Percentiles rank a stretch among this genome's conserved stretches.
phyloP scores from a whole-genome alignment of 371 early-diverging fungal genomes.

The Mortierella sp. region DNA sequence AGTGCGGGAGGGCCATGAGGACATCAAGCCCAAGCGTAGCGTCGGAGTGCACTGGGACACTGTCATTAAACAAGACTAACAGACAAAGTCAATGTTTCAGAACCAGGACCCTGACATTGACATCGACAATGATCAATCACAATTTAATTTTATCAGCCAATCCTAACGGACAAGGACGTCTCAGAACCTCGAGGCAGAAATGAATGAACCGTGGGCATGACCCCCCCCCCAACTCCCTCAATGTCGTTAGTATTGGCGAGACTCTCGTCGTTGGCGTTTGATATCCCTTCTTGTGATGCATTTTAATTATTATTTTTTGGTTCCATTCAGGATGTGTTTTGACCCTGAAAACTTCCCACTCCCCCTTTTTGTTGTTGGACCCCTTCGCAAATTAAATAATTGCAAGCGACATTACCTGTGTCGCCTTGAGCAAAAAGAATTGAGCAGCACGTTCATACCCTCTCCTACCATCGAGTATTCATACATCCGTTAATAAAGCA shows the following conservation, averaged over 20 bases:
- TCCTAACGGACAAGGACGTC: conserved; percentile 68
- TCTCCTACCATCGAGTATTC: too few species aligned
- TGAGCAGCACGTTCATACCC: background rate
- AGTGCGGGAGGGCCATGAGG: conserved; percentile 76
- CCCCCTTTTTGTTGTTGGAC: too few species aligned
- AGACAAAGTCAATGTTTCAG: background rate
- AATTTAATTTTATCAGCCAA: background rate
- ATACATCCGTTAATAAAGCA: background rate
- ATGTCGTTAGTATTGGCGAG: conserved; percentile 70
- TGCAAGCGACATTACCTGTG: background rate
- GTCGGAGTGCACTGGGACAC: conserved; percentile 82
- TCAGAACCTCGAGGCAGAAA: conserved; percentile 68
- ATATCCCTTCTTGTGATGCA: background rate
- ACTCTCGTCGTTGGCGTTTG: conserved; percentile 55
- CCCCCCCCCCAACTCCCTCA: conserved; percentile 59
- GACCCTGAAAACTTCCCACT: background rate
- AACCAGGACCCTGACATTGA: background rate
- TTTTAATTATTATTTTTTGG: background rate
- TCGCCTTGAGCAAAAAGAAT: background rate
- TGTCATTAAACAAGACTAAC: background rate
- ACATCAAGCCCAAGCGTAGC: conserved; percentile 72
- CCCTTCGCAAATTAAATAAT: background rate
- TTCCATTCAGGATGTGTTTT: background rate
- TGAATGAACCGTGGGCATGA: conserved; percentile 67
- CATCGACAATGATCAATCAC: background rate